Percentiles rank a stretch among this genome's conserved stretches.
Conservation (phyloP, 768 basidiomycete species). For the Galerina sulciceps region DNA sequence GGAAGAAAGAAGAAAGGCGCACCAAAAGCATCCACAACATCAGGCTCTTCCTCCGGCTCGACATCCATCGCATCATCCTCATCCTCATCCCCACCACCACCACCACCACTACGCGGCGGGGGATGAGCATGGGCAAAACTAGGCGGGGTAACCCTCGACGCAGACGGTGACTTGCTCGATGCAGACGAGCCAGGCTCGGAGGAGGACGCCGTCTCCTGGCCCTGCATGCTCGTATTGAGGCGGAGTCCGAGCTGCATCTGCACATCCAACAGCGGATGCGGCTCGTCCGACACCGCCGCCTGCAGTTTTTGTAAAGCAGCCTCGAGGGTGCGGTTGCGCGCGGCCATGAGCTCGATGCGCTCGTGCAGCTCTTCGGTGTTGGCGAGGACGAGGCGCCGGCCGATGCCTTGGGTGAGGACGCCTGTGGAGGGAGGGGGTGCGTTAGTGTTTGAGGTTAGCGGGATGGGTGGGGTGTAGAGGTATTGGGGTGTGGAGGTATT, state of each 20-base stretch:
- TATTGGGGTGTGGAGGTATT: too few species aligned
- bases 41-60: slow-evolving; percentile 41
- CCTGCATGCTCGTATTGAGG: too few species aligned
- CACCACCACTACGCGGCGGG: too few species aligned
- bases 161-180: slow-evolving; percentile 28
- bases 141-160: slow-evolving; percentile 12
- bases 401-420: slow-evolving; percentile 59
- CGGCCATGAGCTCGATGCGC: slow-evolving; percentile 56
- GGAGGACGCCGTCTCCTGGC: slow-evolving; percentile 19
- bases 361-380: slow-evolving; percentile 75
- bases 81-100: too few species aligned
- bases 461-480: too few species aligned
- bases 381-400: slow-evolving; percentile 65
- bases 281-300: slow-evolving; percentile 47
- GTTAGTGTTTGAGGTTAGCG: neutral
- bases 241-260: slow-evolving; percentile 31
- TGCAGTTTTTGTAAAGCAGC: slow-evolving; percentile 56
- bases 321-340: slow-evolving; percentile 67
- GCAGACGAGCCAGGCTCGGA: slow-evolving; percentile 24
- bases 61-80: slow-evolving; percentile 17
- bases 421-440: slow-evolving; percentile 34
- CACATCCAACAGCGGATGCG: slow-evolving; percentile 51
- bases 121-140: too few species aligned
- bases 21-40: slow-evolving; percentile 48
- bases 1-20: neutral